Percentiles rank a stretch among this genome's conserved stretches.
Evolutionary conservation across 371 early-diverging fungal genomes (phyloP).

Genomic region (Nematocida ironsii): DNA sequence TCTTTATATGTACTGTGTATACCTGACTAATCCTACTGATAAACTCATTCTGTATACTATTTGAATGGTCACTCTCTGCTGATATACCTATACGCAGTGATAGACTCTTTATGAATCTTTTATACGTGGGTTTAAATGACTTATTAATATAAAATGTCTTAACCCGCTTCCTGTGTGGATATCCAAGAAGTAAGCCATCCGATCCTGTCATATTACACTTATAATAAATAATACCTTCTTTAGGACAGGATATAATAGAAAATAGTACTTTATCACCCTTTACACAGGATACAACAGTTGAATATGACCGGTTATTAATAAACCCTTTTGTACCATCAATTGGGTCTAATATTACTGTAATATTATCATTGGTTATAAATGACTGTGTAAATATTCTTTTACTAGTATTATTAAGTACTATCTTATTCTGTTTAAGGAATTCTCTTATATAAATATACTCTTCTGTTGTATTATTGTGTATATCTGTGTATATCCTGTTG

Average conservation of each 20-base stretch:
- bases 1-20: background rate
- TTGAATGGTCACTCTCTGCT: constrained; percentile 31
- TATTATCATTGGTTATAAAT: background rate
- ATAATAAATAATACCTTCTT: constrained; percentile 7
- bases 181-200: background rate
- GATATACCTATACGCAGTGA: constrained; percentile 10
- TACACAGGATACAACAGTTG: constrained; percentile 30
- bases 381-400: background rate
- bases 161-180: constrained; percentile 22
- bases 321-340: constrained; percentile 52
- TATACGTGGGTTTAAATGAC: background rate
- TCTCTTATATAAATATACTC: background rate
- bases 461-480: background rate
- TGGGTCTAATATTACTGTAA: constrained; percentile 36
- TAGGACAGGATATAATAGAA: constrained; percentile 45
- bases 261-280: constrained; percentile 1
- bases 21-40: background rate
- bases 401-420: background rate
- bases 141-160: background rate
- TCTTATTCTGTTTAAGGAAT: background rate
- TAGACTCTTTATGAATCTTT: background rate
- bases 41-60: background rate
- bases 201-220: background rate
- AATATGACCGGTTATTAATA: constrained; percentile 16
- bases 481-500: background rate